Conservation (phyloP, 2,329 filamentous ascomycete species). For the Septoria petroselini region DNA sequence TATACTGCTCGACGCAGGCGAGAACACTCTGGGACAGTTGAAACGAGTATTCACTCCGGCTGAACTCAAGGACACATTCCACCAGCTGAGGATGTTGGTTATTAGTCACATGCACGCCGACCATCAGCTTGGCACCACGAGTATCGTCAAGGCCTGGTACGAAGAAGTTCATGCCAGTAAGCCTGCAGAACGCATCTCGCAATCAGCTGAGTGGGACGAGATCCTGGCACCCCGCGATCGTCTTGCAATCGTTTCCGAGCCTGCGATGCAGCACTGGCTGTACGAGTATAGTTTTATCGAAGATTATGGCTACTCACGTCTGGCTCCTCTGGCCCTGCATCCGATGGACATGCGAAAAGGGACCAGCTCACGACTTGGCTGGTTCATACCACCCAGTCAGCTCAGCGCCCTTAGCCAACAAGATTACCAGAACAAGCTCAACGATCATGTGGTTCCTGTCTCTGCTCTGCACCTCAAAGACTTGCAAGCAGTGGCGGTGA, state of each 20-base stretch:
- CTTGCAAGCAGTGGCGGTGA: conserved; percentile 65
- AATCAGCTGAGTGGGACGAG: conserved; percentile 28
- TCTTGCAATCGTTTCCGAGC: conserved; percentile 67
- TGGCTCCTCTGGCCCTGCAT: conserved; percentile 51
- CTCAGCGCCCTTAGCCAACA: conserved; percentile 23
- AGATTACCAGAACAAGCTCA: conserved; percentile 30
- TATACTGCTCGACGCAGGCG: conserved; percentile 87
- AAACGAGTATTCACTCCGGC: conserved; percentile 66
- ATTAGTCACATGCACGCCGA: conserved; percentile 96
- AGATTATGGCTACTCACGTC: conserved; percentile 66
- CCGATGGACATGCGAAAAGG: conserved; percentile 29
- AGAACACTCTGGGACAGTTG: conserved; percentile 87
- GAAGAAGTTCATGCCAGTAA: conserved; percentile 50
- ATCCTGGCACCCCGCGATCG: conserved; percentile 22
- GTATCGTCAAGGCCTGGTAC: conserved; percentile 80
- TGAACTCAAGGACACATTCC: conserved; percentile 68
- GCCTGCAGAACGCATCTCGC: conserved; percentile 27
- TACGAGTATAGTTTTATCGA: conserved; percentile 76
- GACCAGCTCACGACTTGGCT: conserved; percentile 33
- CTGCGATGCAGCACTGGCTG: conserved; percentile 71
- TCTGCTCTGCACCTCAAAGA: conserved; percentile 59
- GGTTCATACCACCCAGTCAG: conserved; percentile 34
- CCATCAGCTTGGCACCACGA: conserved; percentile 83
- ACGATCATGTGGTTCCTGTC: conserved; percentile 25
- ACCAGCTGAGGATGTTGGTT: conserved; percentile 76